Conservation (phyloP, 306 rosid species). For the Pterocarpus santalinus region DNA sequence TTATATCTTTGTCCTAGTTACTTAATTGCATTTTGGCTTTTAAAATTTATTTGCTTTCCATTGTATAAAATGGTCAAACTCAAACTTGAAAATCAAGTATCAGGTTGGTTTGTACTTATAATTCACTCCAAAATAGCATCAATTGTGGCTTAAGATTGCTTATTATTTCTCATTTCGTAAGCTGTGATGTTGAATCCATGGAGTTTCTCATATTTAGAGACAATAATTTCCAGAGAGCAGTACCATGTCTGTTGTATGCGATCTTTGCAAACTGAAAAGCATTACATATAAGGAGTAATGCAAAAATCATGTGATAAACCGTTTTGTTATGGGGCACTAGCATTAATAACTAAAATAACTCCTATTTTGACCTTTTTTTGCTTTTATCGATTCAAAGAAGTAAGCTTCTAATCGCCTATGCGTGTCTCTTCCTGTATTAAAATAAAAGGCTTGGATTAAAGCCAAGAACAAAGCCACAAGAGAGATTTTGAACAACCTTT, state of each 20-base stretch:
- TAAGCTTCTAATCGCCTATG: neutral
- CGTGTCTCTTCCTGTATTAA: neutral
- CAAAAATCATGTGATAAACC: constrained; percentile 4
- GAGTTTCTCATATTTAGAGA: no score
- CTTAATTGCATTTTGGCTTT: constrained; percentile 35
- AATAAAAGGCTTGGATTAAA: no score
- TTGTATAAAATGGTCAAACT: constrained; percentile 17
- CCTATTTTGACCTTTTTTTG: neutral
- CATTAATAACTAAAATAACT: neutral
- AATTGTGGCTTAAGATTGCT: constrained; percentile 1
- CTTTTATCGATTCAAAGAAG: neutral
- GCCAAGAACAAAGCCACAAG: neutral
- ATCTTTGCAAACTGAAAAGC: constrained; percentile 28
- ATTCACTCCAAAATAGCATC: constrained; percentile 8
- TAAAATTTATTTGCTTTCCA: constrained; percentile 26
- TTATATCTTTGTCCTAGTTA: constrained; percentile 26
- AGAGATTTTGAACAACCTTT: neutral
- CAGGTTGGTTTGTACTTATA: neutral
- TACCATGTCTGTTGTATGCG: constrained; percentile 19
- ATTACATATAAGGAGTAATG: constrained; percentile 5
- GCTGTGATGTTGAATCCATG: no score
- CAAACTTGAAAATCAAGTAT: neutral
- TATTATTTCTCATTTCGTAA: no score
- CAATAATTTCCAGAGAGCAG: neutral
- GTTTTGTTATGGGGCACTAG: neutral